Evolutionary conservation across 2,329 filamentous ascomycete genomes (phyloP).

Genomic region (Myriangium duriaei): DNA sequence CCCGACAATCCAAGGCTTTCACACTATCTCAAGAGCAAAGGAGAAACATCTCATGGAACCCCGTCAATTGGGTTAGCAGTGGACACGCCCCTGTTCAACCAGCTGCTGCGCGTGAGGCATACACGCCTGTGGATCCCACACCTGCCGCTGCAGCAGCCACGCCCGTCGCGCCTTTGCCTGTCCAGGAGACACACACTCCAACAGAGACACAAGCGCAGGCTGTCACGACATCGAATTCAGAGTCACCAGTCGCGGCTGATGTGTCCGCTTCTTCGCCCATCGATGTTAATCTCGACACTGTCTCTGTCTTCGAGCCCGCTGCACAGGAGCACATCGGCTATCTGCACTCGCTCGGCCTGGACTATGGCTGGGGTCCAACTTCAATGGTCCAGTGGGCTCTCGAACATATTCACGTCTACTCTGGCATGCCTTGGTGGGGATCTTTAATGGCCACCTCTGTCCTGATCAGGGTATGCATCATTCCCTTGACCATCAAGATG

Average conservation of each 20-base stretch:
- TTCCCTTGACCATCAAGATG: conserved; percentile 52
- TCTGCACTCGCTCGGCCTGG: conserved; percentile 66
- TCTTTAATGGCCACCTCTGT: conserved; percentile 56
- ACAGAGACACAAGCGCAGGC: conserved; percentile 19
- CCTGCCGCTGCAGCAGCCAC: conserved; percentile 11
- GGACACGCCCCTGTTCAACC: conserved; percentile 12
- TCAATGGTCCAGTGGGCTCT: conserved; percentile 59
- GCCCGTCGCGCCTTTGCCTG: background rate
- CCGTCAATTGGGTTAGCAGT: conserved; percentile 3
- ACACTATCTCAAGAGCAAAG: background rate
- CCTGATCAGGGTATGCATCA: conserved; percentile 49
- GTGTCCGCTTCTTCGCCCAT: conserved; percentile 16
- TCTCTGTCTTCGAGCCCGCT: conserved; percentile 42
- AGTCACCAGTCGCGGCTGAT: too few relatives aligned
- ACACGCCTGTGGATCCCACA: conserved; percentile 18
- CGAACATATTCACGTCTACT: conserved; percentile 70
- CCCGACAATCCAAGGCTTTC: background rate
- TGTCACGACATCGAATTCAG: conserved; percentile 15
- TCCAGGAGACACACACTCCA: conserved; percentile 11
- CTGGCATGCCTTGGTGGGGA: conserved; percentile 69
- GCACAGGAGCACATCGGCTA: conserved; percentile 60
- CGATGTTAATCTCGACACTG: conserved; percentile 22
- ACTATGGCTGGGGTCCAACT: conserved; percentile 76
- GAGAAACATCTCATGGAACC: conserved; percentile 9
- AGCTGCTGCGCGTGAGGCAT: conserved; percentile 19